These are phyloP conservation scores for Xylariales sp. DNA, from an alignment of 2,329 filamentous ascomycete species.

Conservation along the genomic window DNA sequence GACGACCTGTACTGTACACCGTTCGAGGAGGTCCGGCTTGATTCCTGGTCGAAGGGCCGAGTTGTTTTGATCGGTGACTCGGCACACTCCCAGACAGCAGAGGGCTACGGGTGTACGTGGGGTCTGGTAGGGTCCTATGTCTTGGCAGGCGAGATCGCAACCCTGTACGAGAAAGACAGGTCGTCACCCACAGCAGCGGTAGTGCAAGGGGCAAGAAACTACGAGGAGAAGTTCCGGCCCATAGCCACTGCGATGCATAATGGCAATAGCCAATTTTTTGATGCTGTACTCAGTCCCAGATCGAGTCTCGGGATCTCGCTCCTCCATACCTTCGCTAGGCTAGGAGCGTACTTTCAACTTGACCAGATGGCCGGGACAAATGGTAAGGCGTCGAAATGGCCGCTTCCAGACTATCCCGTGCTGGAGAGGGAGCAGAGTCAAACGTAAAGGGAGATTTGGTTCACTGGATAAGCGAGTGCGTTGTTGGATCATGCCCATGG, in stretches of 20 bases:
- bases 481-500: too few relatives aligned
- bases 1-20: conserved; percentile 2
- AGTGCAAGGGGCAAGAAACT: conserved; percentile 2
- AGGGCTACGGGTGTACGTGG: not conserved
- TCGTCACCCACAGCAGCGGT: conserved; percentile 1
- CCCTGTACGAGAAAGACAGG: not conserved
- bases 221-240: conserved; percentile 5
- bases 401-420: not conserved
- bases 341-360: not conserved
- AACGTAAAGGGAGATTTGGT: too few relatives aligned
- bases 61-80: conserved; percentile 1
- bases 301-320: not conserved
- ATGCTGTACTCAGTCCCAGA: not conserved
- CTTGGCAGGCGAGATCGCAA: not conserved
- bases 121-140: not conserved
- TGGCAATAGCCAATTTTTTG: not conserved
- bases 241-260: not conserved
- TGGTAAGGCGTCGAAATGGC: not conserved
- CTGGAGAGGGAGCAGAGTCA: not conserved
- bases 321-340: not conserved
- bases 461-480: too few relatives aligned
- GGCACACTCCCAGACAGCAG: not conserved
- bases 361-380: not conserved
- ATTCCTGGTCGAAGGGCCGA: not conserved
- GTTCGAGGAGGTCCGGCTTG: not conserved